Conservation (phyloP, 768 basidiomycete species). For the Mycena crocata region DNA sequence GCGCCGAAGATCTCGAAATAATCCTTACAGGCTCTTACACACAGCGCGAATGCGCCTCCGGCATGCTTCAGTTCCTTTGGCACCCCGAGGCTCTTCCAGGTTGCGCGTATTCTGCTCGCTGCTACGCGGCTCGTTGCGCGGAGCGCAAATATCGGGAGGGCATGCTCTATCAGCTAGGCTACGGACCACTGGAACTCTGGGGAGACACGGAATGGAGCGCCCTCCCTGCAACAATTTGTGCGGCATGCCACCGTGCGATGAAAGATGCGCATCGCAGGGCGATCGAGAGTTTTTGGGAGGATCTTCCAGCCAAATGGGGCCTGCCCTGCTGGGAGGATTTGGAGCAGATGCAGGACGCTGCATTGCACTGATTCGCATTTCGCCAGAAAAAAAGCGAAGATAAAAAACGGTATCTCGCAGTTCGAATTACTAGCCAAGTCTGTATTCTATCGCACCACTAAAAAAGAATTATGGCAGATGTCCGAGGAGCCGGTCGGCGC, state of each 20-base stretch:
- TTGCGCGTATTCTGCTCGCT: neutral
- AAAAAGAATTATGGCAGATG: too few relatives aligned
- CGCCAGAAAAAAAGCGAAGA: too few relatives aligned
- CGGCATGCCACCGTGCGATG: neutral
- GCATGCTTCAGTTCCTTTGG: slow-evolving; percentile 20
- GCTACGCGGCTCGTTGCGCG: slow-evolving; percentile 9
- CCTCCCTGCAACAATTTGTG: neutral
- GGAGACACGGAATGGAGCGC: slow-evolving; percentile 3
- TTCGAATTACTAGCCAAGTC: too few relatives aligned
- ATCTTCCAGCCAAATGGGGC: slow-evolving; percentile 4
- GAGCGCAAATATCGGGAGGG: slow-evolving; percentile 23
- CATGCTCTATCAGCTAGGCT: slow-evolving; percentile 9
- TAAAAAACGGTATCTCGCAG: too few relatives aligned
- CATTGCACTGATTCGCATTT: too few relatives aligned
- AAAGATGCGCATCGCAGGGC: neutral
- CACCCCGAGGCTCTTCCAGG: neutral
- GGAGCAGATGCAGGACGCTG: slow-evolving; percentile 19
- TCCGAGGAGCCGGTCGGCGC: too few relatives aligned
- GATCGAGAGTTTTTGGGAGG: slow-evolving; percentile 6
- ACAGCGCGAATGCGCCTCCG: slow-evolving; percentile 11
- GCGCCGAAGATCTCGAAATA: neutral
- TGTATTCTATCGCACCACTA: too few relatives aligned
- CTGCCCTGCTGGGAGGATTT: slow-evolving; percentile 20
- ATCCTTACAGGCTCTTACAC: slow-evolving; percentile 14
- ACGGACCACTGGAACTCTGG: slow-evolving; percentile 14